Evolutionary conservation across 169 alveolate species (phyloP), one percentile per base, ranked within the genome.

Genomic region (Plasmodium malariae): DNA sequence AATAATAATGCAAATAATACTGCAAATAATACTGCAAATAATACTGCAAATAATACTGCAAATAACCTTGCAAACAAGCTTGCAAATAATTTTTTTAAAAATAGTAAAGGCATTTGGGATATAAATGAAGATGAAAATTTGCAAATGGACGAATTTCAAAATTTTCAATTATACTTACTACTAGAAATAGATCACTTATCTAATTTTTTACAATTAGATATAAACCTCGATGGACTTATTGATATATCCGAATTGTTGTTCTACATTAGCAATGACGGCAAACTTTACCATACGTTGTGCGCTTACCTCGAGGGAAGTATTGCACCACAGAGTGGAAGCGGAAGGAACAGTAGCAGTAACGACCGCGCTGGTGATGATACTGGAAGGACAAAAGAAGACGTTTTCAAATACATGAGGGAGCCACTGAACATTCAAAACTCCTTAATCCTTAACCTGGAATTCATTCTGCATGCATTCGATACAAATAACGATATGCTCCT

Each of bases 91-190:
- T 76, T 76, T 62, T 76, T 26, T 45, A 43, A 26, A 63, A 62
- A 60, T 60, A 67, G 11, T 24, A 60, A 21, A 76, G 26, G 5
- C 0, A 62, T 6, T 1, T 76, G 89, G 89, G 89, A 76, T 43
- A 1, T 62, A 48, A 76, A 76, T 62, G 36, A 24, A 32, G 89
- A 76, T 60, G 49, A 62, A 32, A 76, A 76, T 34, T 36, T 76
- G 45, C 89, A 76, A 67, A 65, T 76, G 17, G 89, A 43, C 19
- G 89, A 76, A 34, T 76, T 76, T 36, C 78, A 40, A 34, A 59
- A 76, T 48, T 76, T 76, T 55, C 89, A 76, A 36, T 34, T 43
- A 19, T n/a, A 45, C 17, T 12, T 76, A 9, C 36, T 76, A 19
- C 1, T 43, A 30, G 78, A 76, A 49, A 62, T 76, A n/a, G 65